These are phyloP conservation scores for Aspergillus sp. DNA, from an alignment of 2,329 filamentous ascomycete genomes.

Conservation along the genomic window DNA sequence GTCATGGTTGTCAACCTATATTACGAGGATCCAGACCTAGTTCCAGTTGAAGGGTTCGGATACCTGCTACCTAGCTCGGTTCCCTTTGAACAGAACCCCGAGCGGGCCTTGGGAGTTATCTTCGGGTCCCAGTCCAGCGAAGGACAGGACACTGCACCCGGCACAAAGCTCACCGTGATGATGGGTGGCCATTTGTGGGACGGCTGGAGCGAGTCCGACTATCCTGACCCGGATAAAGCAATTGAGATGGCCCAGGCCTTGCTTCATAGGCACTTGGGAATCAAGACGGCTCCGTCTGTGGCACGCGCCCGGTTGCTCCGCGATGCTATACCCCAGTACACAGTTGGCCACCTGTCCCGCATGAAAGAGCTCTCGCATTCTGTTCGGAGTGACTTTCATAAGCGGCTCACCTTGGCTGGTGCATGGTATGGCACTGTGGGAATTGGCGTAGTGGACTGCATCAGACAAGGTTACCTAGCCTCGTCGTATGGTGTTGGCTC, in stretches of 20 bases:
- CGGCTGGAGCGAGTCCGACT: slow-evolving; percentile 53
- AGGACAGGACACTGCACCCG: slow-evolving; percentile 58
- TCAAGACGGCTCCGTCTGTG: slow-evolving; percentile 64
- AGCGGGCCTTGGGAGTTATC: slow-evolving; percentile 83
- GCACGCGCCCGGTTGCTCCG: slow-evolving; percentile 61
- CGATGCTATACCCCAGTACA: slow-evolving; percentile 89
- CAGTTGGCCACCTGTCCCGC: slow-evolving; percentile 70
- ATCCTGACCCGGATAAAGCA: slow-evolving; percentile 67
- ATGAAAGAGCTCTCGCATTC: slow-evolving; percentile 61
- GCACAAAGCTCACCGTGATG: slow-evolving; percentile 92
- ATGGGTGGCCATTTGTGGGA: slow-evolving; percentile 93
- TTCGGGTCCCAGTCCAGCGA: slow-evolving; percentile 75
- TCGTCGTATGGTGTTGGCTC: slow-evolving; percentile 44
- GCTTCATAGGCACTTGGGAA: slow-evolving; percentile 72
- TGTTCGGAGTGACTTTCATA: slow-evolving; percentile 59
- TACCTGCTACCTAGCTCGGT: slow-evolving; percentile 83
- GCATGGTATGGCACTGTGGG: slow-evolving; percentile 50
- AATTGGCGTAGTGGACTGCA: slow-evolving; percentile 56
- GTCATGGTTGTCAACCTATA: slow-evolving; percentile 94
- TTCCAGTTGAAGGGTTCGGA: slow-evolving; percentile 74
- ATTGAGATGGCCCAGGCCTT: slow-evolving; percentile 69
- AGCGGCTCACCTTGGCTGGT: slow-evolving; percentile 65
- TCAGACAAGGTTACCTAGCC: slow-evolving; percentile 59
- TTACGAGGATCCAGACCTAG: slow-evolving; percentile 66
- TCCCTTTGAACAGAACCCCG: slow-evolving; percentile 71